Evolutionary conservation across 1,284 basidiomycete genomes (phyloP).

Genomic region (Sanghuangporus weigelae): DNA sequence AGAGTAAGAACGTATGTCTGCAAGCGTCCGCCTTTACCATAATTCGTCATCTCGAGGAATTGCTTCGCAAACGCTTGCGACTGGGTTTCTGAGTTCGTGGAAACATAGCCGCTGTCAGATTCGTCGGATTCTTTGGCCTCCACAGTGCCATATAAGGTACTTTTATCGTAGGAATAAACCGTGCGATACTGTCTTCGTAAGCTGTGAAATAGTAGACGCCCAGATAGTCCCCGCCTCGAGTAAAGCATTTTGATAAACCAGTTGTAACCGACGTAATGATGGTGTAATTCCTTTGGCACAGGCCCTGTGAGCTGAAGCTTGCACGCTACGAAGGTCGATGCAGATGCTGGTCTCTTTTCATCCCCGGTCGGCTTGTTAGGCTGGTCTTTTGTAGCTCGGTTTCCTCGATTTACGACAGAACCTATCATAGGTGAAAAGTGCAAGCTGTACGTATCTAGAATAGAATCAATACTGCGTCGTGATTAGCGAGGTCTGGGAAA

Average conservation of each 20-base stretch:
- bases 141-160: slow-evolving; percentile 34
- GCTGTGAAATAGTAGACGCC: slow-evolving; percentile 33
- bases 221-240: slow-evolving; percentile 32
- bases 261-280: slow-evolving; percentile 42
- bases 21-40: slow-evolving; percentile 37
- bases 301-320: slow-evolving; percentile 42
- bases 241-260: slow-evolving; percentile 41
- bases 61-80: slow-evolving; percentile 31
- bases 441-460: slow-evolving; percentile 27
- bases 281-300: slow-evolving; percentile 37
- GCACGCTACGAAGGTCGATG: slow-evolving; percentile 40
- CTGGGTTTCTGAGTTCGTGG: background rate
- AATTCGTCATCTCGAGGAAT: slow-evolving; percentile 39
- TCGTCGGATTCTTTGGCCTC: slow-evolving; percentile 15
- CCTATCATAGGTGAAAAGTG: slow-evolving; percentile 33
- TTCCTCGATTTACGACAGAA: slow-evolving; percentile 21
- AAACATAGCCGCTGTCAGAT: background rate
- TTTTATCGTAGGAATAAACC: slow-evolving; percentile 38
- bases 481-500: background rate
- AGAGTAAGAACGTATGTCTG: slow-evolving; percentile 45
- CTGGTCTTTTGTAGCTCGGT: slow-evolving; percentile 13
- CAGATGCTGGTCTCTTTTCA: slow-evolving; percentile 11
- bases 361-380: slow-evolving; percentile 11
- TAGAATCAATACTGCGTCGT: background rate
- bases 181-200: slow-evolving; percentile 39